These are phyloP conservation scores for Trapa bicornis DNA, from an alignment of 345 rosid species.

Conservation along the genomic window DNA sequence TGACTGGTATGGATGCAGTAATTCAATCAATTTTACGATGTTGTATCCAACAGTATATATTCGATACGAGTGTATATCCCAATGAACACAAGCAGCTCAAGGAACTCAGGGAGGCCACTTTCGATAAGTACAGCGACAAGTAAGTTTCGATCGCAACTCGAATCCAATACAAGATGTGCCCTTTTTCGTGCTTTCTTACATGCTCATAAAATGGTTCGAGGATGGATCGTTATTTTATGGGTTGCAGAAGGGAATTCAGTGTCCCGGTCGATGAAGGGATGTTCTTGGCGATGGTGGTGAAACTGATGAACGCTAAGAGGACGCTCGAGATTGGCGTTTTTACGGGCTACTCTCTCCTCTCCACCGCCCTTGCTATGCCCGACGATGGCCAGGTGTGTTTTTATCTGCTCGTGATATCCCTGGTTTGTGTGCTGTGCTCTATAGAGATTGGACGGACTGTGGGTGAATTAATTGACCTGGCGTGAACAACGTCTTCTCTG, in stretches of 20 bases:
- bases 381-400: slow-evolving; percentile 16
- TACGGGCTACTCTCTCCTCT: slow-evolving; percentile 31
- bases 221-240: not conserved
- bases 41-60: slow-evolving; percentile 15
- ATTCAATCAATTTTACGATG: not conserved
- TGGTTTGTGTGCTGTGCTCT: no score
- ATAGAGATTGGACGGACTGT: no score
- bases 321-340: slow-evolving; percentile 38
- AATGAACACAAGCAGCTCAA: slow-evolving; percentile 21
- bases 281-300: slow-evolving; percentile 23
- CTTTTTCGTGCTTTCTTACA: not conserved
- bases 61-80: slow-evolving; percentile 20
- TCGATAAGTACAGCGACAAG: slow-evolving; percentile 9
- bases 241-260: slow-evolving; percentile 4
- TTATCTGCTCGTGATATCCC: no score
- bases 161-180: not conserved
- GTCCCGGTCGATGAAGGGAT: slow-evolving; percentile 23
- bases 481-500: not conserved
- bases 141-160: not conserved
- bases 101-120: slow-evolving; percentile 16
- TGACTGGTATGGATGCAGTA: not conserved
- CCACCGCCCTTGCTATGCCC: slow-evolving; percentile 24
- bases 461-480: not conserved
- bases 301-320: slow-evolving; percentile 20
- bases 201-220: not conserved